These are phyloP conservation scores for Coemansia sp. DNA, from an alignment of 192 early-diverging fungal species.

Conservation along the genomic window DNA sequence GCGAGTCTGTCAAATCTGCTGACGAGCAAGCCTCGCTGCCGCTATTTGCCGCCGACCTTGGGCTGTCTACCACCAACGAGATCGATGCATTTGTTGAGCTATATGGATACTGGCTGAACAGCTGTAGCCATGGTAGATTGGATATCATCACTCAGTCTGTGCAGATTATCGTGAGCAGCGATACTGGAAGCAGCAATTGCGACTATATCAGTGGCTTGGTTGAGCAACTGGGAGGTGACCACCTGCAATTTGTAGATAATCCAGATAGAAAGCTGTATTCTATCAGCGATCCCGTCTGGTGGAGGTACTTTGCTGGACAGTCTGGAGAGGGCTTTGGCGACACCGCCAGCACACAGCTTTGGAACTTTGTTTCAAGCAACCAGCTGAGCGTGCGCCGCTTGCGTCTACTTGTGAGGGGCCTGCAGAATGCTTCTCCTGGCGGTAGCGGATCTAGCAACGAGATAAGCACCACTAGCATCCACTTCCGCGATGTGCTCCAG, in stretches of 20 bases:
- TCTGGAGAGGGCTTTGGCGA: constrained; percentile 1
- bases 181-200: background rate
- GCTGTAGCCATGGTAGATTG: background rate
- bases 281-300: constrained; percentile 9
- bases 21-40: background rate
- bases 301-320: constrained; percentile 11
- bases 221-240: background rate
- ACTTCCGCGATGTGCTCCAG: constrained; percentile 37
- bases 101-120: constrained; percentile 30
- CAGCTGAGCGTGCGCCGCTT: constrained; percentile 4
- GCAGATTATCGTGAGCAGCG: background rate
- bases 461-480: constrained; percentile 5
- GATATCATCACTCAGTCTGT: background rate
- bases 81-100: constrained; percentile 28
- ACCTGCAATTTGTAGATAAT: background rate
- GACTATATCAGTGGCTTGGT: constrained; percentile 12
- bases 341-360: background rate
- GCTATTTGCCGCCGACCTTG: constrained; percentile 17
- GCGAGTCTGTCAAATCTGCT: background rate
- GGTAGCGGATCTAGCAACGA: background rate
- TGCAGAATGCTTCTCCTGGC: constrained; percentile 9
- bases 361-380: constrained; percentile 14
- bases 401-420: constrained; percentile 15
- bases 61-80: constrained; percentile 10
- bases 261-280: background rate